Evolutionary conservation across 768 basidiomycete species (phyloP), one percentile per base, ranked within the genome.

Genomic region (Termitomyces sp.): DNA sequence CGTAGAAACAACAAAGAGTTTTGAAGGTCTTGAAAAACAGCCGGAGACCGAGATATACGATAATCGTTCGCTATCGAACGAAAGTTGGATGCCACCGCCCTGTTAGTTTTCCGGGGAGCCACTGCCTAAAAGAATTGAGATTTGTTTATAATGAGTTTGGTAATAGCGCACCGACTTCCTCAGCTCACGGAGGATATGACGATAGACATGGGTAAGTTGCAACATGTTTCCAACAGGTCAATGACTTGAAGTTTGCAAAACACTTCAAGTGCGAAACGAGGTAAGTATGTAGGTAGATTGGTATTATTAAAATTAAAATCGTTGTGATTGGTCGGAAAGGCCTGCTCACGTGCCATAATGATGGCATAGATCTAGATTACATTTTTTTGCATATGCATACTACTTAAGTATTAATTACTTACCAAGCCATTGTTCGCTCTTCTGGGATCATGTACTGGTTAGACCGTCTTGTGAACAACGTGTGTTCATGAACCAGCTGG

Each of bases 1-100:
- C 73, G 73, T 68, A 96, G 66, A 68, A 94, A 93, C 5, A 84
- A 75, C 38, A 83, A 67, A 2, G 79, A 75, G 60, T 87, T 83
- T 55, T 81, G 72, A n/a, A 85, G 66, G 59, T 85, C 85, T 11
- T 73, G 70, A 15, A 73, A 65, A 27, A 81, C 55, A 32, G 57
- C 56, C 39, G 57, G 36, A 31, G 63, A 62, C 11, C 67, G 60
- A 9, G 68, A 62, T 53, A 61, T 61, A 48, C 69, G 61, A 31
- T 67, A 65, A 52, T 71, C 68, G 59, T 83, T 81, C 31, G 84
- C 77, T 47, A 88, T 63, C 5, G 71, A 60, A 23, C 88, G 86
- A 57, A 88, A 76, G 60, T 75, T 78, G 32, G 74, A 64, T 1
- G 76, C 64, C 31, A 90, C 74, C 9, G 65, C 60, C 48, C 57